phyloP scores from a whole-genome alignment of 139 green algal genomes.

The Chlorella sp. region DNA sequence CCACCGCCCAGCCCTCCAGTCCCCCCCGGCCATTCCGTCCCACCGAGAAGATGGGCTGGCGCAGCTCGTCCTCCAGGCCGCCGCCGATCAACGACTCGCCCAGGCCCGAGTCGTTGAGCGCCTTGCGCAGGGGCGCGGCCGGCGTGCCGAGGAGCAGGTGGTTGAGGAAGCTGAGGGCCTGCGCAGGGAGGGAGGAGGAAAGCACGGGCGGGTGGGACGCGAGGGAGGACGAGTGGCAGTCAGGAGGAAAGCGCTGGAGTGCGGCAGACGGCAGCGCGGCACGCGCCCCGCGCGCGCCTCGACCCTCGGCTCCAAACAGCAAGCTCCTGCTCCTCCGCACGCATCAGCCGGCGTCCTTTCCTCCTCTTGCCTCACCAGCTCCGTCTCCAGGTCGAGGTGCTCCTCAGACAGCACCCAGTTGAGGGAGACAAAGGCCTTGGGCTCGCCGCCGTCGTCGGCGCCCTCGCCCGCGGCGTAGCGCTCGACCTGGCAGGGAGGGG shows the following conservation, averaged over 20 bases:
- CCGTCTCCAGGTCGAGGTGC: constrained; percentile 87
- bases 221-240: neutral
- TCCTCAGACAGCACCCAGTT: constrained; percentile 94
- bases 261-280: too few relatives aligned
- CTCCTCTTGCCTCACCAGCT: constrained; percentile 55
- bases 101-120: constrained; percentile 91
- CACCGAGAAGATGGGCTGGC: constrained; percentile 86
- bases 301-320: too few relatives aligned
- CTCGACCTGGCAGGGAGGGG: constrained; percentile 47
- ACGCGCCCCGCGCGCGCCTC: too few relatives aligned
- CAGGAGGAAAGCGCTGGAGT: too few relatives aligned
- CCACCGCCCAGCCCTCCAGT: too few relatives aligned
- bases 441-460: constrained; percentile 63
- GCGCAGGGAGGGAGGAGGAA: neutral
- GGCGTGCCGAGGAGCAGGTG: constrained; percentile 94
- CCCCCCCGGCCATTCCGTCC: too few relatives aligned
- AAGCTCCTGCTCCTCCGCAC: too few relatives aligned
- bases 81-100: constrained; percentile 90
- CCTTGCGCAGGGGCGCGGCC: constrained; percentile 89
- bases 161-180: constrained; percentile 95
- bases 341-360: too few relatives aligned
- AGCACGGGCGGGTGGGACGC: too few relatives aligned
- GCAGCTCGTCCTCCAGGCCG: constrained; percentile 94
- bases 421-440: constrained; percentile 82
- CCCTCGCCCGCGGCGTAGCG: constrained; percentile 66